Base-by-base conservation (phyloP, 2,329 filamentous ascomycete species). In the Nannizzia gypsea region DNA sequence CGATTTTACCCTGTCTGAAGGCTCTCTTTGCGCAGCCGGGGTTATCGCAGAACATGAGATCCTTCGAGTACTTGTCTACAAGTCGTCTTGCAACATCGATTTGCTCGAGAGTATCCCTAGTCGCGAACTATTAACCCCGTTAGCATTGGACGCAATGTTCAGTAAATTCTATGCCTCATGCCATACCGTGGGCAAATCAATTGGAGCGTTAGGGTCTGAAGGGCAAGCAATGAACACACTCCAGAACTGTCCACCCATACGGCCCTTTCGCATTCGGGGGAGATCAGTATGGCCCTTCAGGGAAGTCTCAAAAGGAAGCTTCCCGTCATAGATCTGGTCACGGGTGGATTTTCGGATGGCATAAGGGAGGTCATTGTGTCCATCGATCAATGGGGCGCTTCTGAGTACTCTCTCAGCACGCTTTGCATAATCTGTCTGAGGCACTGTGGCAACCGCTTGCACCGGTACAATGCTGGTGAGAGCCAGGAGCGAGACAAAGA, bases 181-280 rank as follows among this genome's bases (percentile, higher is more conserved):
- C 40, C 61, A 40, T 63, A 66, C 64, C 28, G 59, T 63, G n/a
- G 63, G 64, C 56, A 66, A 62, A 58, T 66, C 60, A 56, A 63
- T 62, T 24, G 59, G 55, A 20, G 36, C 26, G 17, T 56, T 59
- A 36, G 62, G 60, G 58, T 62, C 60, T 11, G 62, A 38, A 26
- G 64, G 54, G 59, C 66, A 70, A 15, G 64, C 62, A 13, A 71
- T 64, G 58, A 61, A 72, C 15, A 68, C 69, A 58, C 64, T 66
- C 69, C 70, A 71, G 54, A 72, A 72, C 50, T 70, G 67, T 0
- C 70, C 69, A 13, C 70, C 69, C 42, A 71, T 61, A 20, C 58
- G 63, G 3, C 70, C 70, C 38, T 68, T 24, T 28, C 63, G 59
- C 62, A 71, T 63, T 52, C 64, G 62, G 42, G 65, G 56, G 8